Conservation (phyloP, 1,284 basidiomycete species). For the Schizophyllum commune region DNA sequence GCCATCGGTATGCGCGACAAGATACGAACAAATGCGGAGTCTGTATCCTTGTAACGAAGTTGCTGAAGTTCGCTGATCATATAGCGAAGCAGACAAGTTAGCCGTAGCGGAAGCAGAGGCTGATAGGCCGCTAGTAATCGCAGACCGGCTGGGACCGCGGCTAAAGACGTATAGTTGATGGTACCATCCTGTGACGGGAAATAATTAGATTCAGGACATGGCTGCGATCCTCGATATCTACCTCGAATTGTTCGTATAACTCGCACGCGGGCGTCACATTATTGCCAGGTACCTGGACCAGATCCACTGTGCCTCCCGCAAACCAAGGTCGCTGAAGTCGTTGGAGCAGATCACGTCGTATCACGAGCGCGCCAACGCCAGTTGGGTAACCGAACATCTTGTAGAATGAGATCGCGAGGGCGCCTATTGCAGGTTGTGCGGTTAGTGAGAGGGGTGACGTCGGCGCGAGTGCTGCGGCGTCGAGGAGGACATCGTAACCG, state of each 20-base stretch:
- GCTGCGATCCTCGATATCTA: too few relatives aligned
- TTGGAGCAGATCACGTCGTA: constrained; percentile 59
- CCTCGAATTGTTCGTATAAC: constrained; percentile 70
- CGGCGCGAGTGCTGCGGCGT: constrained; percentile 73
- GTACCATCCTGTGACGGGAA: constrained; percentile 65
- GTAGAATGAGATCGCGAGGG: constrained; percentile 79
- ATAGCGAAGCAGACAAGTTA: constrained; percentile 55
- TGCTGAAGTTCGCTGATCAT: constrained; percentile 46
- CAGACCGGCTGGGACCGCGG: constrained; percentile 68
- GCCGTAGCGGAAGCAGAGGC: constrained; percentile 63
- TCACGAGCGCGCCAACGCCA: constrained; percentile 75
- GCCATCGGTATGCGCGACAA: constrained; percentile 55
- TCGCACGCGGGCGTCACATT: constrained; percentile 53
- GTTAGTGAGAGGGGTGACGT: constrained; percentile 61
- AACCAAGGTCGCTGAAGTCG: constrained; percentile 72
- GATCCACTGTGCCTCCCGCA: constrained; percentile 72
- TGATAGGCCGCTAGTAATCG: constrained; percentile 69
- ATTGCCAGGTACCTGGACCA: constrained; percentile 74
- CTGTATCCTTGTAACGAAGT: constrained; percentile 48
- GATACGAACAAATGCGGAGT: constrained; percentile 52
- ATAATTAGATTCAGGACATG: constrained; percentile 17
- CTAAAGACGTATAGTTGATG: constrained; percentile 69
- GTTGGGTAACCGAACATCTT: constrained; percentile 89
- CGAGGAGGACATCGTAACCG: constrained; percentile 68
- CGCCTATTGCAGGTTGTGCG: constrained; percentile 56